phyloP scores from a whole-genome alignment of 2,329 filamentous ascomycete genomes.

The Colletotrichum sp. region DNA sequence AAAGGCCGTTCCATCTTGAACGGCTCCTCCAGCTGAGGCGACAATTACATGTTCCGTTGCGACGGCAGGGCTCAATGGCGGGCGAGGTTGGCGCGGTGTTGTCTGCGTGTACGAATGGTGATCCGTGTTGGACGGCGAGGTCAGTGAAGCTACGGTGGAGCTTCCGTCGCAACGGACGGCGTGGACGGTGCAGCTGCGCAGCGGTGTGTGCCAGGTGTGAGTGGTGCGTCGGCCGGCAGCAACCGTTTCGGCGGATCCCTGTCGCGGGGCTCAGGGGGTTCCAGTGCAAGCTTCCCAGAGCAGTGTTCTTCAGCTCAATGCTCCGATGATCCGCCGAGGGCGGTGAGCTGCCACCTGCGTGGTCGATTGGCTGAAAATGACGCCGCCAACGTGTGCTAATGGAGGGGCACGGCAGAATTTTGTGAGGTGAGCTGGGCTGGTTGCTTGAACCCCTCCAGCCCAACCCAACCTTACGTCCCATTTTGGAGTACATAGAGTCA shows the following conservation, averaged over 20 bases:
- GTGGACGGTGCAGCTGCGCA: background rate
- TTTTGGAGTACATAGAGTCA: background rate
- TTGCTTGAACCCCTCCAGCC: background rate
- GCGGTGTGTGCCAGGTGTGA: background rate
- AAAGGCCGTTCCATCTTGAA: conserved; percentile 68
- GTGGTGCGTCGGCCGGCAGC: background rate
- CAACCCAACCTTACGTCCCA: background rate
- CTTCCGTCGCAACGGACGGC: background rate
- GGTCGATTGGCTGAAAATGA: conserved; percentile 3
- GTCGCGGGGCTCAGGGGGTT: background rate
- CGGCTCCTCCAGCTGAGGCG: conserved; percentile 26
- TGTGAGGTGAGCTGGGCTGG: background rate
- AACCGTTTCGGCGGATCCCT: background rate
- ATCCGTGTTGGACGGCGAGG: background rate
- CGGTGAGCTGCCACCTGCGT: background rate
- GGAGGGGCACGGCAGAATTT: conserved; percentile 29
- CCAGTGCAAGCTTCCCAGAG: background rate
- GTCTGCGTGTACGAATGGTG: background rate
- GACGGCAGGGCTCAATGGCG: background rate
- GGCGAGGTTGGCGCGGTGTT: background rate
- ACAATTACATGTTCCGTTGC: conserved; percentile 9
- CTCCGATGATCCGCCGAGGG: conserved; percentile 3
- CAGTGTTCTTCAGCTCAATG: background rate
- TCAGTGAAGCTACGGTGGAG: background rate
- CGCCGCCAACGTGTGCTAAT: background rate